Conservation (phyloP, 805 yeast species). For the Kockiozyma suomiensis region DNA sequence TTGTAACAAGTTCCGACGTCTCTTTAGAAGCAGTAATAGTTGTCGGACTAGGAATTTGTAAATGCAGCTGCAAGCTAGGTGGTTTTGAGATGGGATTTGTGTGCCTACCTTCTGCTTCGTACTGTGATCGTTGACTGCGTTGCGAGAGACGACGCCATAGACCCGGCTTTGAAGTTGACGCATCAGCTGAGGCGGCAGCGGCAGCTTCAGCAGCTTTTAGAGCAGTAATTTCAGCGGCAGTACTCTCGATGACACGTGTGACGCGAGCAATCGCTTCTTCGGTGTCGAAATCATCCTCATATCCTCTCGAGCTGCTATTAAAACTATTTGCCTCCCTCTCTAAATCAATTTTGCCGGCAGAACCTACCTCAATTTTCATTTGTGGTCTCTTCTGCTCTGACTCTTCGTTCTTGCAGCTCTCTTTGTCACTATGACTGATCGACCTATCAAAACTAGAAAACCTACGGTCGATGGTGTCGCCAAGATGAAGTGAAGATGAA, state of each 20-base stretch:
- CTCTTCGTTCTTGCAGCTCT: not conserved
- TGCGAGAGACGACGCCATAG: conserved; percentile 12
- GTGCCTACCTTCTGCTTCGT: not conserved
- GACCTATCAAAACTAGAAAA: not conserved
- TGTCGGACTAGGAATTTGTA: conserved; percentile 24
- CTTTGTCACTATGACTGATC: not conserved
- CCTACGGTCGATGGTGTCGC: not conserved
- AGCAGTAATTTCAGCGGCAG: conserved; percentile 12
- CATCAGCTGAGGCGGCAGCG: not conserved
- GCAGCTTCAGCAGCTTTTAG: conserved; percentile 8
- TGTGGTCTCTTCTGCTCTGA: too few species aligned
- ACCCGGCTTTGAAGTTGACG: not conserved
- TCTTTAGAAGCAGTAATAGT: conserved; percentile 7
- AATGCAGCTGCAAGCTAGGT: not conserved
- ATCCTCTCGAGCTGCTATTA: not conserved
- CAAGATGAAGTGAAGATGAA: conserved; percentile 9
- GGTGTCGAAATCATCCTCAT: conserved; percentile 23
- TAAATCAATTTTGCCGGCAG: too few species aligned
- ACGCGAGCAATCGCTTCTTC: conserved; percentile 22
- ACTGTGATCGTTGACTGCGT: not conserved
- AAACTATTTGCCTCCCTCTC: not conserved
- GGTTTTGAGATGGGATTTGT: not conserved
- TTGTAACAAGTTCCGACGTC: conserved; percentile 21
- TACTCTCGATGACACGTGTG: conserved; percentile 2
- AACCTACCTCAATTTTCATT: too few species aligned